Conservation (phyloP, 495 filamentous ascomycete species). For the Trichocladium uniseriatum region DNA sequence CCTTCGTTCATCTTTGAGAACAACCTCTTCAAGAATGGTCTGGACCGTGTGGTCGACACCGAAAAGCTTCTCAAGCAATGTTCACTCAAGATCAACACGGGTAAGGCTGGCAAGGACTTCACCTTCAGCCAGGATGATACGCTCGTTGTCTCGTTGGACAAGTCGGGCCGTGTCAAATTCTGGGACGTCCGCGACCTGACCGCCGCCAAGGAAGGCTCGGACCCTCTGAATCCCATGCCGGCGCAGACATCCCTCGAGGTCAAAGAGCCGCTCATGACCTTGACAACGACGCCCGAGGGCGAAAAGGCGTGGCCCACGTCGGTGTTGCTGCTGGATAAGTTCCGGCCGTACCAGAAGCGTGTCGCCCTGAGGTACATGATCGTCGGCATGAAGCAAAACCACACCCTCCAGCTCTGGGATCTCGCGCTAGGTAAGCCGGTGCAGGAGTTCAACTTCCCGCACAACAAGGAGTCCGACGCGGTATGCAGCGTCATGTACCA, state of each 20-base stretch:
- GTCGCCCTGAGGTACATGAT: constrained; percentile 86
- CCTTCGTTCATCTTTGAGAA: constrained; percentile 64
- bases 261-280: constrained; percentile 64
- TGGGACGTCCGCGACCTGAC: constrained; percentile 86
- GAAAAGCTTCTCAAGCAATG: constrained; percentile 81
- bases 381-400: constrained; percentile 97
- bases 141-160: constrained; percentile 89
- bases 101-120: constrained; percentile 98
- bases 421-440: constrained; percentile 89
- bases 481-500: constrained; percentile 96
- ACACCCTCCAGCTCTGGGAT: constrained; percentile 98
- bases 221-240: constrained; percentile 39
- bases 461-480: constrained; percentile 91
- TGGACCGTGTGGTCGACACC: constrained; percentile 64
- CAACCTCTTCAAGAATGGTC: constrained; percentile 59
- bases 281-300: constrained; percentile 63
- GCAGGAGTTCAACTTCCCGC: constrained; percentile 92
- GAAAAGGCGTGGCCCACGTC: constrained; percentile 95
- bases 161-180: constrained; percentile 87
- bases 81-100: constrained; percentile 83
- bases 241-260: constrained; percentile 57
- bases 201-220: constrained; percentile 45
- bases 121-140: constrained; percentile 94
- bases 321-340: constrained; percentile 90
- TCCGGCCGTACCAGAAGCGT: constrained; percentile 76